Base-by-base conservation (phyloP, 2,329 filamentous ascomycete species). In the Exophiala alcalophila region DNA sequence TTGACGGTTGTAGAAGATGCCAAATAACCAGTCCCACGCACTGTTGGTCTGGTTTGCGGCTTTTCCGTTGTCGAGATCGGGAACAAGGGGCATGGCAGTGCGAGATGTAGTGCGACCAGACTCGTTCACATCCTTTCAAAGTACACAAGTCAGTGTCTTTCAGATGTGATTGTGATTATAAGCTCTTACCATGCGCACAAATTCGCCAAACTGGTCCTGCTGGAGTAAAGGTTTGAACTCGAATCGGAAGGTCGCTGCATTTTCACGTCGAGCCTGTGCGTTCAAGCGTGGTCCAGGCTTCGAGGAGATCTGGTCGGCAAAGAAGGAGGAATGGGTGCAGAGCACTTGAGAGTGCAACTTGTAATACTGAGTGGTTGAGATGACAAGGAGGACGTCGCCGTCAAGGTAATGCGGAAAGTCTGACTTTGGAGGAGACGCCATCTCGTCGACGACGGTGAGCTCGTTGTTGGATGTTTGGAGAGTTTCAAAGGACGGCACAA, bases 21-120 rank as follows among this genome's bases (percentile, higher is more conserved):
- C 67, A 39, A 76, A 58, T 12, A 76, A 62, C 24, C 62, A 60
- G 33, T 69, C 61, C 56, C 69, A 75, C 33, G 67, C 53, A 34
- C 54, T 54, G 37, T 57, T 40, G 14, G 20, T 31, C 16, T 39
- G 40, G 43, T 53, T 42, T 3, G 44, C 28, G 1, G 42, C 36
- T n/a, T 55, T 55, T 25, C 64, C 64, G 24, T 66, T 66, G 33
- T 65, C 61, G 37, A 65, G 60, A 18, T 65, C 44, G 4, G 37
- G 35, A n/a, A 34, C 23, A n/a, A 40, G 6, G 59, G 42, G 11
- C 55, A 54, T 30, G 12, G 30, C 23, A 15, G 15, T 36, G 43
- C 40, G 25, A 14, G 31, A 23, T 9, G 35, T 25, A 7, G 57
- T 53, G 23, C 61, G 57, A 24, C 64, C 66, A 18, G 52, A 58